Conservation (phyloP, 805 yeast genomes). For the Candida silvicultrix region DNA sequence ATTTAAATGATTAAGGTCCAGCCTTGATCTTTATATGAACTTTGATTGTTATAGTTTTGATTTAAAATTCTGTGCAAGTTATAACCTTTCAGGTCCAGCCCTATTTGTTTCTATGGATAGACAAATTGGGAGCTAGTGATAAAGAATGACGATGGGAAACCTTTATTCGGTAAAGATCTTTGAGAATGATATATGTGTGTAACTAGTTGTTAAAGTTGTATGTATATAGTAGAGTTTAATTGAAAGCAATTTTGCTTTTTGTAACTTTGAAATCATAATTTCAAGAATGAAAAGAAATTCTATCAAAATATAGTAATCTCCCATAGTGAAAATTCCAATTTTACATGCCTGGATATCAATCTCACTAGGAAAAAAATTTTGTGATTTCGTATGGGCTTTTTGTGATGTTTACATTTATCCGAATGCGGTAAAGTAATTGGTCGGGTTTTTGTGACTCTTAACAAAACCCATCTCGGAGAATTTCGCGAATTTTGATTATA, state of each 20-base stretch:
- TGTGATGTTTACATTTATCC: not conserved
- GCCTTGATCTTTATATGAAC: not conserved
- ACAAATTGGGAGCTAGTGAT: not conserved
- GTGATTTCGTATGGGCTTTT: not conserved
- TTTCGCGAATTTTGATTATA: no score
- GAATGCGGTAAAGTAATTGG: not conserved
- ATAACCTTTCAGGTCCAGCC: not conserved
- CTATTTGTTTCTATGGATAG: not conserved
- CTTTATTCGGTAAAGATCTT: no score
- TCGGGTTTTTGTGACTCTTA: no score
- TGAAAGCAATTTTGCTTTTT: not conserved
- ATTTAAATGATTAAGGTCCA: not conserved
- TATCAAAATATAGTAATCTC: no score
- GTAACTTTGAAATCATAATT: not conserved
- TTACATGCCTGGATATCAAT: not conserved
- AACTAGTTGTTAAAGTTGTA: no score
- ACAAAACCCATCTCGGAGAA: no score
- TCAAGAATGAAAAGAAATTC: not conserved
- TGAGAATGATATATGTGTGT: no score
- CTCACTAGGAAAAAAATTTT: not conserved
- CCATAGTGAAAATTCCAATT: no score
- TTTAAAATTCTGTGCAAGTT: no score
- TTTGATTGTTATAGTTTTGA: no score
- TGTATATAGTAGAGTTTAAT: no score
- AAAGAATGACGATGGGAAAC: no score